These are phyloP conservation scores for Bipolaris sorokiniana DNA, from an alignment of 2,329 filamentous ascomycete species.

Conservation along the genomic window DNA sequence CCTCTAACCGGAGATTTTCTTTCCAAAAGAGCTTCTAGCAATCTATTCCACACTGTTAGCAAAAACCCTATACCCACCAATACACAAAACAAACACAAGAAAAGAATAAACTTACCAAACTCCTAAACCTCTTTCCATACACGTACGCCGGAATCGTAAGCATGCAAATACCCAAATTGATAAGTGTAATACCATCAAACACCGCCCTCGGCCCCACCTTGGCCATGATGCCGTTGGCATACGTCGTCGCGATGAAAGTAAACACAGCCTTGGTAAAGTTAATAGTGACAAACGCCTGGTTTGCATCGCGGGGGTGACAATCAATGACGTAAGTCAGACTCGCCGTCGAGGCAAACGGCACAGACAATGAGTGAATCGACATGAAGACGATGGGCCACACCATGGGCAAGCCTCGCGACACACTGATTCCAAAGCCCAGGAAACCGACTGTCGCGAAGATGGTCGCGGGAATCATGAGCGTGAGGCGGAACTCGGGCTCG, in stretches of 20 bases:
- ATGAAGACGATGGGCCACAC: slow-evolving; percentile 45
- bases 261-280: slow-evolving; percentile 51
- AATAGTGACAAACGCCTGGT: slow-evolving; percentile 53
- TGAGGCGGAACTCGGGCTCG: slow-evolving; percentile 82
- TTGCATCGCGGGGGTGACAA: slow-evolving; percentile 49
- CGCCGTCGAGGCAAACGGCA: slow-evolving; percentile 49
- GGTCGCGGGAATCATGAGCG: slow-evolving; percentile 42
- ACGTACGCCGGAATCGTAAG: slow-evolving; percentile 72
- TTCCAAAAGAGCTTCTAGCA: slow-evolving; percentile 29
- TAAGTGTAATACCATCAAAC: slow-evolving; percentile 76
- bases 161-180: slow-evolving; percentile 74
- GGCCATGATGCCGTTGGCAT: slow-evolving; percentile 75
- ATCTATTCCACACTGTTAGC: slow-evolving; percentile 8
- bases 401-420: slow-evolving; percentile 35
- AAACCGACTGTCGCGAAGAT: slow-evolving; percentile 49
- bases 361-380: slow-evolving; percentile 45
- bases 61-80: background rate
- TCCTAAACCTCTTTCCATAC: slow-evolving; percentile 43
- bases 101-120: slow-evolving; percentile 13
- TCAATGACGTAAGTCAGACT: slow-evolving; percentile 53
- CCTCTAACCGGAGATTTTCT: slow-evolving; percentile 23
- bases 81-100: background rate
- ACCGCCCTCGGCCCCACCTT: slow-evolving; percentile 62
- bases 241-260: slow-evolving; percentile 72
- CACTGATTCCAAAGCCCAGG: slow-evolving; percentile 51